Percentiles rank a stretch among this genome's conserved stretches.
Evolutionary conservation across 192 early-diverging fungal genomes (phyloP).

Genomic region (Podochytrium sp.): DNA sequence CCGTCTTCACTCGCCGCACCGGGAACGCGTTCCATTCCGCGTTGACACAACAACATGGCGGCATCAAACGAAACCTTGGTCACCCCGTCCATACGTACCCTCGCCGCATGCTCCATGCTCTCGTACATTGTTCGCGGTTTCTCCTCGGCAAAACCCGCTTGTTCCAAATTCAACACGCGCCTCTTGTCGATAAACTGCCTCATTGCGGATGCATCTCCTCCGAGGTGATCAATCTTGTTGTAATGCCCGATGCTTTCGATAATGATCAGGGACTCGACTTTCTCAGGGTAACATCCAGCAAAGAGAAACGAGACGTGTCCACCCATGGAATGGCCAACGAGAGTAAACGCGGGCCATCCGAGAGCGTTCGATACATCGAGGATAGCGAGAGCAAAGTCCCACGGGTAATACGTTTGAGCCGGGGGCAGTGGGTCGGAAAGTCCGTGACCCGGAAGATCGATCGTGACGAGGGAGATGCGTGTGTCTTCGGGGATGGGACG

Average conservation of each 20-base stretch:
- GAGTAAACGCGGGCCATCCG: slow-evolving; percentile 26
- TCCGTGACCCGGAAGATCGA: slow-evolving; percentile 49
- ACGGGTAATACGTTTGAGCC: slow-evolving; percentile 36
- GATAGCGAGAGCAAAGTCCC: slow-evolving; percentile 37
- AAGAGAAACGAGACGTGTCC: slow-evolving; percentile 39
- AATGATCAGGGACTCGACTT: slow-evolving; percentile 33
- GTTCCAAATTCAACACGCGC: slow-evolving; percentile 25
- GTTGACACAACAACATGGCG: slow-evolving; percentile 37
- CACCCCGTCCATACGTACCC: slow-evolving; percentile 37
- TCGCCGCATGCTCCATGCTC: slow-evolving; percentile 40
- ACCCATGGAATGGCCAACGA: slow-evolving; percentile 44
- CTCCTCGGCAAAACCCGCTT: not conserved
- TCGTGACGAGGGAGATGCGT: slow-evolving; percentile 14
- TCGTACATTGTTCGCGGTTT: slow-evolving; percentile 25
- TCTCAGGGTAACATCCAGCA: slow-evolving; percentile 39
- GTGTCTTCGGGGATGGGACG: not conserved
- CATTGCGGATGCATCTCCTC: slow-evolving; percentile 21
- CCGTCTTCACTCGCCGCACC: not conserved
- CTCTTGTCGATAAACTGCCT: slow-evolving; percentile 3
- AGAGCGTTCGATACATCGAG: slow-evolving; percentile 35
- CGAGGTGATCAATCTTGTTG: slow-evolving; percentile 25
- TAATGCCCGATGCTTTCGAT: slow-evolving; percentile 48
- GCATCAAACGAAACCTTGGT: slow-evolving; percentile 40
- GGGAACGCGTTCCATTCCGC: slow-evolving; percentile 29
- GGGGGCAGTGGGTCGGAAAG: slow-evolving; percentile 15